Conservation (phyloP, 306 rosid species). For the Cicer yamashitae region DNA sequence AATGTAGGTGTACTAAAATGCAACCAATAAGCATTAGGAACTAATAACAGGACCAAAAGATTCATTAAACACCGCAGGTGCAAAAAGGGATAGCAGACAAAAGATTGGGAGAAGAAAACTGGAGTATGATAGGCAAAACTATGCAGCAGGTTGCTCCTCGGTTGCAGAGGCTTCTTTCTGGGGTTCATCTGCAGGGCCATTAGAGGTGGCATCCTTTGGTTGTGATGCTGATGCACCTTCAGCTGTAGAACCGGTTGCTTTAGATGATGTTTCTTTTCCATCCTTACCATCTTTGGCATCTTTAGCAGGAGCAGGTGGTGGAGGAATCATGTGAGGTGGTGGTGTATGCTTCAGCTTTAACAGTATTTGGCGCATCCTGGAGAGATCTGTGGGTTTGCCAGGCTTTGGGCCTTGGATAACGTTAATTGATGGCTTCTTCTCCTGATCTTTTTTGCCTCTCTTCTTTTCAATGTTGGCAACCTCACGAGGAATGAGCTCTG, state of each 20-base stretch:
- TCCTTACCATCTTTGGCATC: slow-evolving; percentile 72
- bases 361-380: slow-evolving; percentile 86
- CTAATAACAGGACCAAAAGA: slow-evolving; percentile 47
- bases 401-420: slow-evolving; percentile 98
- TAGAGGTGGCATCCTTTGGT: slow-evolving; percentile 66
- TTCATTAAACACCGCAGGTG: slow-evolving; percentile 41
- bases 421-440: slow-evolving; percentile 85
- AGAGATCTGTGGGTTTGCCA: slow-evolving; percentile 95
- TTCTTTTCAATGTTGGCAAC: slow-evolving; percentile 91
- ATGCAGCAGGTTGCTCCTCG: slow-evolving; percentile 59
- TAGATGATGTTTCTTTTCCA: slow-evolving; percentile 68
- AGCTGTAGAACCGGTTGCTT: slow-evolving; percentile 59
- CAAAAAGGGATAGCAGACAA: slow-evolving; percentile 39
- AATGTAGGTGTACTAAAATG: slow-evolving; percentile 45
- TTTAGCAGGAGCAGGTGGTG: slow-evolving; percentile 84
- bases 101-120: slow-evolving; percentile 26
- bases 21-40: slow-evolving; percentile 50
- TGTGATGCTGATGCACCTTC: slow-evolving; percentile 55
- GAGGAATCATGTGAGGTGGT: slow-evolving; percentile 96
- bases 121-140: slow-evolving; percentile 37
- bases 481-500: slow-evolving; percentile 94
- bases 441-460: slow-evolving; percentile 97
- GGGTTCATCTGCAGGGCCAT: slow-evolving; percentile 56
- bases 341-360: slow-evolving; percentile 96
- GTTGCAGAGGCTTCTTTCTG: slow-evolving; percentile 62